Conservation (phyloP, 179 eudicot species). For the Silene coronaria region DNA sequence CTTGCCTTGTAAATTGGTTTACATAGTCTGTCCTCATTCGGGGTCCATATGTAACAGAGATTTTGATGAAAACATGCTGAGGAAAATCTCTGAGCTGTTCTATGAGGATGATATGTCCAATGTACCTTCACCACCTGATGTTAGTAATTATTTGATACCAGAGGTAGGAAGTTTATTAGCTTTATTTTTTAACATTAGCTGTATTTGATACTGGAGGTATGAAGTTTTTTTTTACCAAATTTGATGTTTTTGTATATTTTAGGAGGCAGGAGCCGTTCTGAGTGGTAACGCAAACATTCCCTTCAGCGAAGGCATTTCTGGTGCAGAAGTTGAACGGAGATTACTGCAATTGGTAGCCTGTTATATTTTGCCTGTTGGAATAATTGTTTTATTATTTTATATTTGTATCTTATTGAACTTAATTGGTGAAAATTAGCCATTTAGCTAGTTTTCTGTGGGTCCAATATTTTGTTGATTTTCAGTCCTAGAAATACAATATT, state of each 20-base stretch:
- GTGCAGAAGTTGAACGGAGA: conserved; percentile 70
- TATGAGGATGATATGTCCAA: conserved; percentile 74
- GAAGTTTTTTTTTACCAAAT: conserved; percentile 8
- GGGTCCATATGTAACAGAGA: conserved; percentile 43
- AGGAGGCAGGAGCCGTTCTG: conserved; percentile 67
- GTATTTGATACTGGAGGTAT: conserved; percentile 87
- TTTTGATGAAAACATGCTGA: conserved; percentile 70
- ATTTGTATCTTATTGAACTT: background rate
- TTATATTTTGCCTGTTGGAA: background rate
- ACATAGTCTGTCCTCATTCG: background rate
- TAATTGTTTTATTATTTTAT: background rate
- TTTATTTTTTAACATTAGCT: conserved; percentile 11
- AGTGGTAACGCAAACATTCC: conserved; percentile 52
- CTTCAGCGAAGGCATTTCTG: conserved; percentile 66
- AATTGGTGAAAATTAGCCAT: background rate
- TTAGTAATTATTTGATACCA: conserved; percentile 78
- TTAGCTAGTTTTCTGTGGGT: conserved; percentile 1
- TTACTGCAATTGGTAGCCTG: conserved; percentile 45
- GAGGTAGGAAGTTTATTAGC: conserved; percentile 47
- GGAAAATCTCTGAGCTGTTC: conserved; percentile 55
- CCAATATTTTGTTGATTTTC: background rate
- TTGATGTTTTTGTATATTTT: conserved; percentile 16
- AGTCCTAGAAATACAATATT: background rate
- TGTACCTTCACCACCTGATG: conserved; percentile 80
- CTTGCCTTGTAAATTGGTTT: background rate